Conservation (phyloP, 495 filamentous ascomycete species). For the Tuber brumale region DNA sequence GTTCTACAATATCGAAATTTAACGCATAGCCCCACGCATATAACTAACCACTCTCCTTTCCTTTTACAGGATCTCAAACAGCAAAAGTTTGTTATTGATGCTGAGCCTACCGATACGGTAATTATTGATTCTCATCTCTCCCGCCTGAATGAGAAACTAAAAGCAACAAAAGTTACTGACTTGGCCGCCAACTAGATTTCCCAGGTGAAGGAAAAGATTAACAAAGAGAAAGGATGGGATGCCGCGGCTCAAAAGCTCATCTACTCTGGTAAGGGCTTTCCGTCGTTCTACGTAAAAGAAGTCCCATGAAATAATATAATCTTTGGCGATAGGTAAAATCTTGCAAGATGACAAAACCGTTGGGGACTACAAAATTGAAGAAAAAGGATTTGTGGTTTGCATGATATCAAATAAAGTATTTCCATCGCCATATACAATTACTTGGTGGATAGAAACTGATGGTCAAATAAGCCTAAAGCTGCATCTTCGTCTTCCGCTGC, state of each 20-base stretch:
- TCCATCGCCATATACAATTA: not conserved
- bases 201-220: slow-evolving; percentile 81
- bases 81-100: slow-evolving; percentile 92
- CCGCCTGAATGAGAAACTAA: slow-evolving; percentile 2
- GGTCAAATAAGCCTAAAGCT: slow-evolving; percentile 57
- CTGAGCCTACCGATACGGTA: slow-evolving; percentile 85
- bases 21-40: slow-evolving; percentile 34
- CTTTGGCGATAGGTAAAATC: slow-evolving; percentile 68
- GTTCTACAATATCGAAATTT: slow-evolving; percentile 22
- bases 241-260: slow-evolving; percentile 84
- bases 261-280: slow-evolving; percentile 68
- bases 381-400: slow-evolving; percentile 98
- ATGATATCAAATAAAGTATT: slow-evolving; percentile 81
- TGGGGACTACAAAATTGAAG: slow-evolving; percentile 93
- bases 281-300: not conserved
- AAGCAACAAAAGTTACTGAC: slow-evolving; percentile 12
- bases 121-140: slow-evolving; percentile 44
- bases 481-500: slow-evolving; percentile 47
- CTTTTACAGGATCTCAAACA: slow-evolving; percentile 80
- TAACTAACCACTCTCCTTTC: slow-evolving; percentile 31
- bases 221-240: slow-evolving; percentile 78
- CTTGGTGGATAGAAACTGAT: slow-evolving; percentile 29
- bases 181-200: slow-evolving; percentile 56
- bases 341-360: slow-evolving; percentile 94
- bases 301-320: slow-evolving; percentile 9